Percentiles rank a stretch among this genome's conserved stretches.
phyloP scores from a whole-genome alignment of 495 filamentous ascomycete genomes.

The Choiromyces venosus region DNA sequence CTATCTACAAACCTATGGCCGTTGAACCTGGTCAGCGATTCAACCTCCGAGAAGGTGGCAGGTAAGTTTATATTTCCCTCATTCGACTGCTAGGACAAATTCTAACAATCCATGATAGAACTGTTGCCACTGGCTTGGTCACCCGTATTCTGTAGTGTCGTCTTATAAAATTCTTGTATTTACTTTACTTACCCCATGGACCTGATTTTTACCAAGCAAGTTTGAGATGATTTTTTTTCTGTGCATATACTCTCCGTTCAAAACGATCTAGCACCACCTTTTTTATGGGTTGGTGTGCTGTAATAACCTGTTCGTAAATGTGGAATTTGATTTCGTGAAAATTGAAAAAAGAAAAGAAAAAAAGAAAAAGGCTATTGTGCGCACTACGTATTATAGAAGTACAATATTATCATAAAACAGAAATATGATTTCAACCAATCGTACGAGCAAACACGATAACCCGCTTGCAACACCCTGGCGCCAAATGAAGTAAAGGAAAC shows the following conservation, averaged over 20 bases:
- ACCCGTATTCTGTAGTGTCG: constrained; percentile 69
- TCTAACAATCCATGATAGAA: constrained; percentile 43
- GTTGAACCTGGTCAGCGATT: constrained; percentile 85
- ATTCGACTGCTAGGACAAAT: not conserved
- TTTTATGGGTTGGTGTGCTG: not conserved
- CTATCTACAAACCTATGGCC: constrained; percentile 72
- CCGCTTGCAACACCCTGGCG: not conserved
- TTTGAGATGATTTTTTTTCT: constrained; percentile 18
- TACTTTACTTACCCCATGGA: not conserved
- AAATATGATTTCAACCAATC: not conserved
- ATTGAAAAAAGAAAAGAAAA: not conserved
- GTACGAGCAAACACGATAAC: not conserved
- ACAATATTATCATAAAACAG: not conserved
- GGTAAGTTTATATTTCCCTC: constrained; percentile 40
- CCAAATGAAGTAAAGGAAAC: not conserved
- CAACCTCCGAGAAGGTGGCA: constrained; percentile 93
- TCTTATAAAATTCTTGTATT: not conserved
- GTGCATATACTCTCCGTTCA: constrained; percentile 28
- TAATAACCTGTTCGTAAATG: not conserved
- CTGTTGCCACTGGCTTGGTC: constrained; percentile 85
- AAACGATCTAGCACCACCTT: not conserved
- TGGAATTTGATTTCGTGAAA: not conserved
- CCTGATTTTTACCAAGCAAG: not conserved
- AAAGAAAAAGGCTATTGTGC: not conserved
- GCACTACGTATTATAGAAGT: not conserved